Evolutionary conservation across 1,139 yeast genomes (phyloP), one percentile per base, ranked within the genome.

Genomic region (Suhomyces wounanorum): DNA sequence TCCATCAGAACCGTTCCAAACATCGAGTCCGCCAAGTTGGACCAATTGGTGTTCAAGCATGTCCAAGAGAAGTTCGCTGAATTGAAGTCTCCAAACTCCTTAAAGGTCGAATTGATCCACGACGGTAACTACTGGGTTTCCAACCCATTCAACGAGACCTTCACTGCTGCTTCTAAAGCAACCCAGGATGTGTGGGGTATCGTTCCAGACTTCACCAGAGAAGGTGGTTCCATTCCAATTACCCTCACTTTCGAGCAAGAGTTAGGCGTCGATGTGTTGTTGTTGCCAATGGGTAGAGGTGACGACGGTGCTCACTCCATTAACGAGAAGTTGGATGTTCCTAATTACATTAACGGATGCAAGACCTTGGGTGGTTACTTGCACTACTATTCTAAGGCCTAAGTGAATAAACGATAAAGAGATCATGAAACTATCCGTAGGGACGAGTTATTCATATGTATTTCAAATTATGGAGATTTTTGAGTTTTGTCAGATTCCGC

Each of bases 261-360:
- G 66, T 81, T 94, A 65, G 85, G 88, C 62, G 88, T 96, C 39
- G 86, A 85, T 59, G 98, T 92, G 35, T 79, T 94, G 58, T 78
- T 94, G 65, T 81, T 94, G 62, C 99, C 99, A 58, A 89, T 94
- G 89, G 99, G 99, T 59, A 87, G 96, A 73, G 99, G 98, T 62
- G 98, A 94, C 67, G 99, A 95, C 64, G 99, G 99, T 61, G 99
- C 99, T 47, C 99, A 95, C 70, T 90, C 97, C 28, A 90, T 94
- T 64, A 94, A 94, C 67, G 99, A 95, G 73, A 95, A 95, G 77
- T 76, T 95, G 65, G 88, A 95, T 68, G 77, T 90, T 48, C 75
- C 88, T 59, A 95, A 95, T 78, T 95, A 89, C 72, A 85, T 94
- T 61, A 88, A 89, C 66, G 99, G 99, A 55, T 85, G 89, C 65